Percentiles rank a stretch among this genome's conserved stretches.
Evolutionary conservation across 2,329 filamentous ascomycete genomes (phyloP).

Genomic region (Incumbomyces lentus): DNA sequence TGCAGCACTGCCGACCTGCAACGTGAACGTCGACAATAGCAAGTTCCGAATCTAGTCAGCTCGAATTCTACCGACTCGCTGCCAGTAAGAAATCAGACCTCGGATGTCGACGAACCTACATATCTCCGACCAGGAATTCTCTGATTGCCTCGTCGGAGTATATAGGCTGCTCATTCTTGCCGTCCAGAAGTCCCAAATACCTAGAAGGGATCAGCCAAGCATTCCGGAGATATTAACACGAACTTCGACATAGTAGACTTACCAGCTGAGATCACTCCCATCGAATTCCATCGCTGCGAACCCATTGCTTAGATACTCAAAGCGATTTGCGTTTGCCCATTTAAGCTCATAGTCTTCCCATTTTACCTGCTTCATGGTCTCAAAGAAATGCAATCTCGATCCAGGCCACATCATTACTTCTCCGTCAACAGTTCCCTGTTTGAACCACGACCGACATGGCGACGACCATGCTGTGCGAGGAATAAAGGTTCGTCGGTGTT

Average conservation of each 20-base stretch:
- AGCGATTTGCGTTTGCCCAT: slow-evolving; percentile 10
- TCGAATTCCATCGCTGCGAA: neutral
- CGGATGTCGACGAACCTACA: too few relatives aligned
- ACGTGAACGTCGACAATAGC: too few relatives aligned
- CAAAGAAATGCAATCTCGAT: slow-evolving; percentile 20
- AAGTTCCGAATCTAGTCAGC: too few relatives aligned
- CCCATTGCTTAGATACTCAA: slow-evolving; percentile 6
- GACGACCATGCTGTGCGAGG: slow-evolving; percentile 21
- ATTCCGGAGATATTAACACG: too few relatives aligned
- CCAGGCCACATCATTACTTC: slow-evolving; percentile 31
- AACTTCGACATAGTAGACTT: neutral
- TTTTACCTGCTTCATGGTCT: slow-evolving; percentile 15
- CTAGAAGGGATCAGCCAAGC: too few relatives aligned
- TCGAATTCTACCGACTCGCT: too few relatives aligned
- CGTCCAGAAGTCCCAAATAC: too few relatives aligned
- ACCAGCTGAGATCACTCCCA: neutral
- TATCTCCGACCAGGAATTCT: too few relatives aligned
- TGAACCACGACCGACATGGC: slow-evolving; percentile 16
- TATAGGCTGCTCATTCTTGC: too few relatives aligned
- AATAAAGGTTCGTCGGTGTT: slow-evolving; percentile 32
- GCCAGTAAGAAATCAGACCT: too few relatives aligned
- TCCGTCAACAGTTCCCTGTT: slow-evolving; percentile 13
- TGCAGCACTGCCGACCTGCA: too few relatives aligned
- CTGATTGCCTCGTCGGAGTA: too few relatives aligned
- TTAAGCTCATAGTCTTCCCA: slow-evolving; percentile 20